Base-by-base conservation (phyloP, 2,329 filamentous ascomycete genomes). In the Truncatella angustata region DNA sequence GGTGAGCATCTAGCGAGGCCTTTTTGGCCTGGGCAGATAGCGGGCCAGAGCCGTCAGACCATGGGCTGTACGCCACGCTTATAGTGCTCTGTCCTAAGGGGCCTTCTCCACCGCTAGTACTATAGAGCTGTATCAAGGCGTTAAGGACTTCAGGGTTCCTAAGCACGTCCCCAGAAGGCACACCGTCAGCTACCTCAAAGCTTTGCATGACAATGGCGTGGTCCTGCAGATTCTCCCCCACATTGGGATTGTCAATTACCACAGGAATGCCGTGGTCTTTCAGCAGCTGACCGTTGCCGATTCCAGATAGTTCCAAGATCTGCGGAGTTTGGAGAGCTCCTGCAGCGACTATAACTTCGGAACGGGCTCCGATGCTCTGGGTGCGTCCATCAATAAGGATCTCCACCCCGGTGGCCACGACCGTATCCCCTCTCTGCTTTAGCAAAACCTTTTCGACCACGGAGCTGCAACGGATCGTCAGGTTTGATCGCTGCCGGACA, bases 251-350 rank as follows among this genome's bases (percentile, higher is more conserved):
- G 32, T 77, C 70, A 3, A 68, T 67, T 1, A 81, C 53, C 1
- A 78, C 58, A 0, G 69, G 60, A 34, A 82, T 81, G 12, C 71
- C 62, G 49, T 75, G 69, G 12, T 66, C 60, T 4, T 69, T 45
- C 2, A 82, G 68, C 16, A 75, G 70, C 0, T 65, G 60, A 1
- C 63, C 64, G 1, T 74, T 70, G 0, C 77, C 77, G 24, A 81
- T 68, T 6, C 79, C 78, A 39, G 74, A 78, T 0, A 80, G 68
- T 63, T 78, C 75, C 2, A 82, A 71, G 4, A 81, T 67, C 54
- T 79, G 74, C 0, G 78, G 78, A 3, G 73, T 73, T 59, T 79
- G 77, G 58, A 79, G 76, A 2, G 72, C 66, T 11, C 79, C 78
- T 1, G 73, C 76, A 0, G 73, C 71, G 7, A 81, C 52, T 36